Conservation (phyloP, 805 yeast genomes). For the Starmerella apis region DNA sequence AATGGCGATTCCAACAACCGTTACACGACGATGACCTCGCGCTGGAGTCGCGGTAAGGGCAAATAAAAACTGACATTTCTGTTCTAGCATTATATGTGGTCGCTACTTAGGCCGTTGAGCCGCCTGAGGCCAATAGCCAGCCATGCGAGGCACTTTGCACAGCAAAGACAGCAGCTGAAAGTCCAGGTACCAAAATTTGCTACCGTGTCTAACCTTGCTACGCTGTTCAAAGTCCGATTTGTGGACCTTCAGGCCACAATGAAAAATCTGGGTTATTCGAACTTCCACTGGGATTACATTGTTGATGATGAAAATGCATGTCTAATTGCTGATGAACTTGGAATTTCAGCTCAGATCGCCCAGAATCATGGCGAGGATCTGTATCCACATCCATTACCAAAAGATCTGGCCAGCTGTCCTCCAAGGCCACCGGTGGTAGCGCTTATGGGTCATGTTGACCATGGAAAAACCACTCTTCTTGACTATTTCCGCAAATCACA, state of each 20-base stretch:
- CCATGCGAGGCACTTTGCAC: not conserved
- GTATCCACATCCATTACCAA: slow-evolving; percentile 42
- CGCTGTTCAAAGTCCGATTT: slow-evolving; percentile 55
- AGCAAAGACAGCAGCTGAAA: not conserved
- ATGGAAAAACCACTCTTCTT: slow-evolving; percentile 90
- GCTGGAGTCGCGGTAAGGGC: not conserved
- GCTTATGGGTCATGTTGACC: slow-evolving; percentile 98
- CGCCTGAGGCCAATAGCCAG: not conserved
- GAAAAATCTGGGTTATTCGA: slow-evolving; percentile 61
- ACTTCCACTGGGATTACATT: slow-evolving; percentile 58
- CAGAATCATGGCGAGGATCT: slow-evolving; percentile 52
- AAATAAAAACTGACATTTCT: not conserved
- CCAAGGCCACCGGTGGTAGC: slow-evolving; percentile 90
- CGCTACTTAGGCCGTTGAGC: not conserved
- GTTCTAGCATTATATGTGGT: not conserved
- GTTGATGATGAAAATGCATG: slow-evolving; percentile 78
- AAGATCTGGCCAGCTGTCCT: slow-evolving; percentile 39
- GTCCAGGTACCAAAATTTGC: slow-evolving; percentile 58
- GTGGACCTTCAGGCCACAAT: slow-evolving; percentile 49
- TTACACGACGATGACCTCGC: no score
- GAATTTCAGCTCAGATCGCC: slow-evolving; percentile 48
- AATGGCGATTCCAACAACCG: not conserved
- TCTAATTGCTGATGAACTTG: slow-evolving; percentile 80
- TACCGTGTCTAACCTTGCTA: slow-evolving; percentile 69
- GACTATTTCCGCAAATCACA: slow-evolving; percentile 79